Conservation (phyloP, 31 red algal genomes). For the Bonnemaisonia californica region DNA sequence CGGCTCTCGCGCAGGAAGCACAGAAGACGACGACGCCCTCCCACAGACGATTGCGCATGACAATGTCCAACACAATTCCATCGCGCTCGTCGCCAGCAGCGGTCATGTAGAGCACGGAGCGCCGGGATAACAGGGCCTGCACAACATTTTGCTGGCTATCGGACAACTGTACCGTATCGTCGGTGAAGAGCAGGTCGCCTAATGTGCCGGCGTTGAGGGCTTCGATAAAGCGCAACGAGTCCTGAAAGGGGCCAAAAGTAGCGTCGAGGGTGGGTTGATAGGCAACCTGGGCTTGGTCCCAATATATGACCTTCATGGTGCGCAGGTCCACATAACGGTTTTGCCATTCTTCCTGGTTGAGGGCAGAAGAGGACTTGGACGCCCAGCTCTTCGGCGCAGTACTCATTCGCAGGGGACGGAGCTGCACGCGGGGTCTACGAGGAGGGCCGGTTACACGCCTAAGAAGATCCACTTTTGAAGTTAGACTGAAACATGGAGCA, state of each 20-base stretch:
- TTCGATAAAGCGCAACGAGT: conserved; percentile 2
- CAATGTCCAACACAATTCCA: conserved; percentile 45
- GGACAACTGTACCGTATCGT: conserved; percentile 51
- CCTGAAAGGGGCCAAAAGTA: conserved; percentile 44
- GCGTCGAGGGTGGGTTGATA: conserved; percentile 13
- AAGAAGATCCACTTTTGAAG: neutral
- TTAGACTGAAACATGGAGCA: neutral
- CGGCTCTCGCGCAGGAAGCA: conserved; percentile 42
- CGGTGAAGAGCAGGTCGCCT: conserved; percentile 43
- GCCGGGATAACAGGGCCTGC: conserved; percentile 36
- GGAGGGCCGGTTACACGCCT: neutral
- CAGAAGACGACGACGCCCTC: conserved; percentile 54
- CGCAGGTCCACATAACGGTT: conserved; percentile 68
- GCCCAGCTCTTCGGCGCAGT: neutral
- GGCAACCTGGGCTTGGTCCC: conserved; percentile 34
- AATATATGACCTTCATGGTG: conserved; percentile 48
- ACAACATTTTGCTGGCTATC: conserved; percentile 56
- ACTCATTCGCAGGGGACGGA: neutral
- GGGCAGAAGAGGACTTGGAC: conserved; percentile 28
- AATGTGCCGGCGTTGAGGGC: neutral
- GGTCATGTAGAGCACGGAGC: conserved; percentile 46
- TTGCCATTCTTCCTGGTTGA: conserved; percentile 37
- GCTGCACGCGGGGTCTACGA: neutral
- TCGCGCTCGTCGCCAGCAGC: conserved; percentile 36
- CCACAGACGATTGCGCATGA: conserved; percentile 59